Percentiles rank a stretch among this genome's conserved stretches.
Evolutionary conservation across 306 rosid species (phyloP).

Genomic region (Gleditsia sinensis): DNA sequence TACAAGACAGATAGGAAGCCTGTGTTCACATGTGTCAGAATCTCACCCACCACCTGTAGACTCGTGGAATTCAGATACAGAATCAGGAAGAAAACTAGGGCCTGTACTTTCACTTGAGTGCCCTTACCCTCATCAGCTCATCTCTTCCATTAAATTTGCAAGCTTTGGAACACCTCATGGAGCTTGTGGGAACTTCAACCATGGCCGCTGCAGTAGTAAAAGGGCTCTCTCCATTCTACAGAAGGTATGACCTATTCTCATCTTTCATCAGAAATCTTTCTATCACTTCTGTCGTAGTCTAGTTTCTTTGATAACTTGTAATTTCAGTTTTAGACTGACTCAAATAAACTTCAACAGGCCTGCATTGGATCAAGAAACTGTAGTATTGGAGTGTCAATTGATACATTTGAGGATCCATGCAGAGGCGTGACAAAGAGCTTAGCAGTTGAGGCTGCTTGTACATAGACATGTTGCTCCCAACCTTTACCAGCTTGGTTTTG

Average conservation of each 20-base stretch:
- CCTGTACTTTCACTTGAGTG: constrained; percentile 73
- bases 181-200: constrained; percentile 73
- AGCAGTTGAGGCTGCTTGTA: constrained; percentile 91
- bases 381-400: constrained; percentile 57
- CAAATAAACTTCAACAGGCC: constrained; percentile 53
- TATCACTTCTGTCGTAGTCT: not conserved
- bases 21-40: constrained; percentile 80
- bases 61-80: constrained; percentile 60
- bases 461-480: constrained; percentile 34
- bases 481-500: constrained; percentile 12
- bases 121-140: constrained; percentile 70
- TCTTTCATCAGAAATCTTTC: too few species aligned
- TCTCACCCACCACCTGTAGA: constrained; percentile 82
- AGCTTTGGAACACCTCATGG: constrained; percentile 86
- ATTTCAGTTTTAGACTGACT: constrained; percentile 27
- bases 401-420: constrained; percentile 76
- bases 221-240: constrained; percentile 66
- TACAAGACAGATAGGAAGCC: constrained; percentile 57
- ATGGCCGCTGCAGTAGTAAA: constrained; percentile 69
- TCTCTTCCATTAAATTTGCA: constrained; percentile 85
- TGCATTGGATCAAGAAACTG: constrained; percentile 85
- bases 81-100: constrained; percentile 37
- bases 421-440: constrained; percentile 68
- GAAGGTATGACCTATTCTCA: too few species aligned
- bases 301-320: not conserved